Evolutionary conservation across 768 basidiomycete genomes (phyloP).

Genomic region (Suillus tomentosus): DNA sequence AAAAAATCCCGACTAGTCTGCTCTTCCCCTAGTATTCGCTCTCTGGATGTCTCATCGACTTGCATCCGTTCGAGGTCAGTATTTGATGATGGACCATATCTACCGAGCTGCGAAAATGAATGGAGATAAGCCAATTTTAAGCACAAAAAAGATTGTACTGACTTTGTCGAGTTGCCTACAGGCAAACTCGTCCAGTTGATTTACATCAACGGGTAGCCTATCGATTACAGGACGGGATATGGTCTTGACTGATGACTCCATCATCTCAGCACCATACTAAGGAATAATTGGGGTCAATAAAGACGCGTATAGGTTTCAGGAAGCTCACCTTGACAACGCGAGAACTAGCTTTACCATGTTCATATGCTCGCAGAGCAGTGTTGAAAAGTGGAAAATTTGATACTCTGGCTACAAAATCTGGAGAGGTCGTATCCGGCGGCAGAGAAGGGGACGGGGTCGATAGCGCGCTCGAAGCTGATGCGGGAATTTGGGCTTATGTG

Average conservation of each 20-base stretch:
- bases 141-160: conserved; percentile 30
- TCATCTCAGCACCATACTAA: conserved; percentile 85
- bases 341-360: conserved; percentile 81
- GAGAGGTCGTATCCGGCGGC: conserved; percentile 15
- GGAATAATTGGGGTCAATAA: conserved; percentile 16
- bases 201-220: conserved; percentile 71
- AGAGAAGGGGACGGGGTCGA: conserved; percentile 21
- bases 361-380: conserved; percentile 72
- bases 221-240: conserved; percentile 83
- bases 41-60: conserved; percentile 20
- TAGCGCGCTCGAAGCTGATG: conserved; percentile 17
- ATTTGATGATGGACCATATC: conserved; percentile 46
- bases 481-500: conserved; percentile 6
- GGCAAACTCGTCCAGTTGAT: conserved; percentile 83
- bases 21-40: not conserved
- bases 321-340: conserved; percentile 76
- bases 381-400: conserved; percentile 73
- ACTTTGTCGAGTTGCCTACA: conserved; percentile 86
- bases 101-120: conserved; percentile 42
- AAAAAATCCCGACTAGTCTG: conserved; percentile 10
- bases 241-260: conserved; percentile 81
- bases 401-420: conserved; percentile 55
- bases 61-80: conserved; percentile 31
- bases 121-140: not conserved
- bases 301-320: conserved; percentile 10